Base-by-base conservation (phyloP, 768 basidiomycete species). In the Gloeopeniophorella convolvens region DNA sequence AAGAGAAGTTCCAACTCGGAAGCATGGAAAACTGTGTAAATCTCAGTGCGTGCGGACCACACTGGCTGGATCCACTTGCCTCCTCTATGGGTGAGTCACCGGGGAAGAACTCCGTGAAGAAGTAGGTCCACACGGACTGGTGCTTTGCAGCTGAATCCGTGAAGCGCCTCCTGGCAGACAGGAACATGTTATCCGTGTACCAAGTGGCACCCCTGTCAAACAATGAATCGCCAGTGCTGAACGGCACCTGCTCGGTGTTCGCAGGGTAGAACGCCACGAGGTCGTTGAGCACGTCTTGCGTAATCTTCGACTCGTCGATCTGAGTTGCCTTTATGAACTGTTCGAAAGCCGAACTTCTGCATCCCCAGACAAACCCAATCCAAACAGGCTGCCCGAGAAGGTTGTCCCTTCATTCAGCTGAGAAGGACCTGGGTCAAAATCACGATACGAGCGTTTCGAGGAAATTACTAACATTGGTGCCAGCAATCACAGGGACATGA, bases 131-230 rank as follows among this genome's bases (percentile, higher is more conserved):
- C 57, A 75, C 70, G 0, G 73, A 71, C 54, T 78, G 77, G 21
- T 68, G 53, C 0, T 67, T 53, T 3, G 79, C 70, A 0, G 72
- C 79, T 35, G 73, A 66, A 20, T 73, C 65, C 50, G 78, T 75
- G 45, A 80, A 76, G 36, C 74, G 64, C 32, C 79, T 65, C 26
- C 79, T 59, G 0, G 77, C 70, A 0, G 73, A 68, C 27, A 81
- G 64, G 60, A 70, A 83, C 76, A 80, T 80, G 45, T 70, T 65
- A 52, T 77, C 78, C 1, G 76, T 76, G 55, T 82, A 83, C 75
- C 76, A 83, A 0, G 79, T 68, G 37, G 64, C 74, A 0, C 70
- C 74, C 37, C 80, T 63, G 56, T 82, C 80, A 47, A 77, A 82
- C 6, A 82, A 65, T 8, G 73, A 74, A 59, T 82, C 78, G 0